phyloP scores from a whole-genome alignment of 495 filamentous ascomycete species.

The Platismatia glauca region DNA sequence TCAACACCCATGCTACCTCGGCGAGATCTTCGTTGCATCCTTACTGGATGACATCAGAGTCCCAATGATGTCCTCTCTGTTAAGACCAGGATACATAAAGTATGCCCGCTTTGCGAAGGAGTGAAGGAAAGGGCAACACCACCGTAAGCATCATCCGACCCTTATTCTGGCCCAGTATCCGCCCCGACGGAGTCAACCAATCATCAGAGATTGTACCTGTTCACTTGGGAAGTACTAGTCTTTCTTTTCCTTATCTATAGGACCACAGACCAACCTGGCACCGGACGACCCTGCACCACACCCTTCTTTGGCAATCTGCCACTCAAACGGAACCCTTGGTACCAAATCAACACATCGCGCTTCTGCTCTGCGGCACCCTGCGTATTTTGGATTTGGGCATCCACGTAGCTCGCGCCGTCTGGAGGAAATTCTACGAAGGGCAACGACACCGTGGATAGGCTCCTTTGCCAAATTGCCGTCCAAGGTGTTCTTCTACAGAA shows the following conservation, averaged over 20 bases:
- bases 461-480: neutral
- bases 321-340: neutral
- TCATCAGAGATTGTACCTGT: too few relatives aligned
- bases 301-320: neutral
- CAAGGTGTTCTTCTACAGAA: neutral
- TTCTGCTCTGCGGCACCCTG: neutral
- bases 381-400: neutral
- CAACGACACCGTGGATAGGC: neutral
- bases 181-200: too few relatives aligned
- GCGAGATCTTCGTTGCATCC: too few relatives aligned
- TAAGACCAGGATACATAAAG: too few relatives aligned
- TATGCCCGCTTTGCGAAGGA: too few relatives aligned
- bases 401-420: neutral
- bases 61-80: too few relatives aligned
- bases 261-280: too few relatives aligned
- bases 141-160: too few relatives aligned
- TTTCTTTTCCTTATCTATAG: neutral
- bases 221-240: too few relatives aligned
- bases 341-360: neutral
- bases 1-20: neutral
- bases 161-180: too few relatives aligned
- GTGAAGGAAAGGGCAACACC: too few relatives aligned
- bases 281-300: neutral
- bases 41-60: too few relatives aligned
- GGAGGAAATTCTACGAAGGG: constrained; percentile 2